Evolutionary conservation across 1,284 basidiomycete genomes (phyloP).

Genomic region (Amylostereum chailletii): DNA sequence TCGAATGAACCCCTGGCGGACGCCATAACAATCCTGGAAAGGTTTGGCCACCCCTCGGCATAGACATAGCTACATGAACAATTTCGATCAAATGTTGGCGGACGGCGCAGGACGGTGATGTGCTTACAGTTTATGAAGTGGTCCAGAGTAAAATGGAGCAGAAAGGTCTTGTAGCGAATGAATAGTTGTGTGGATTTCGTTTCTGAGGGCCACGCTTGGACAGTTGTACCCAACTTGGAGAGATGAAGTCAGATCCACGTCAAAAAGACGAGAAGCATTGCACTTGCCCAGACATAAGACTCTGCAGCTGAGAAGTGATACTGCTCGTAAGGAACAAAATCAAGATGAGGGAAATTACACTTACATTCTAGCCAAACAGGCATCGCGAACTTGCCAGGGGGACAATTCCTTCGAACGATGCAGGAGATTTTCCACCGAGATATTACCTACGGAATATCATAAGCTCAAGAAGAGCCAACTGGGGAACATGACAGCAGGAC

Average conservation of each 20-base stretch:
- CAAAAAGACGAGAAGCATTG: background rate
- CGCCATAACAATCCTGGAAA: background rate
- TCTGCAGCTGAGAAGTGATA: background rate
- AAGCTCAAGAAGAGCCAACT: background rate
- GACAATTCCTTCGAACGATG: constrained; percentile 2
- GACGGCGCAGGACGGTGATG: background rate
- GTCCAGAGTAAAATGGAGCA: background rate
- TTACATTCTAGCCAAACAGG: constrained; percentile 7
- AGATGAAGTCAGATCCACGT: background rate
- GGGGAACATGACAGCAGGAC: background rate
- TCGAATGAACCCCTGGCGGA: background rate
- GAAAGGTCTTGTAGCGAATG: too few species aligned
- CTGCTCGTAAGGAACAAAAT: background rate
- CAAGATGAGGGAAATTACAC: background rate
- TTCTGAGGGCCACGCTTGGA: too few species aligned
- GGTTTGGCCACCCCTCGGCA: background rate
- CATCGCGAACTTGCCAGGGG: constrained; percentile 2
- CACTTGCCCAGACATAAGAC: background rate
- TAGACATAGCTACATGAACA: background rate
- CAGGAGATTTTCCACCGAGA: background rate
- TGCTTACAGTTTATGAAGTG: background rate
- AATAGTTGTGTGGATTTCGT: too few species aligned
- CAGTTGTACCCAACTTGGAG: background rate
- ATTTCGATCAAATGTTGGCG: background rate
- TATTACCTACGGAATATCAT: background rate